Conservation (phyloP, 768 basidiomycete genomes). For the Cystoderma amianthinum region DNA sequence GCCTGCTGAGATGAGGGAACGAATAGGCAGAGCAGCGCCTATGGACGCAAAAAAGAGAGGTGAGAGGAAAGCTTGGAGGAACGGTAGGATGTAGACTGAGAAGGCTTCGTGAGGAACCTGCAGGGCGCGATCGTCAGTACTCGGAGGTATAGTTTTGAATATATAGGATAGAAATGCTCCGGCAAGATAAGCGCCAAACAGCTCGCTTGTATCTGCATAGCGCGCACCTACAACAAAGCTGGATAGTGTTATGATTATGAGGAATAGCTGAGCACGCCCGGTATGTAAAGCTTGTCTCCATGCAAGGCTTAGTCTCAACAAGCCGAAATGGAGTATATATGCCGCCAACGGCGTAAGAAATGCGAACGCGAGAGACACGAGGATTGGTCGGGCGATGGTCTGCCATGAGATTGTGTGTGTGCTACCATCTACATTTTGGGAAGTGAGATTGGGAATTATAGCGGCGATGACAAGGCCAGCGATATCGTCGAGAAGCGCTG, state of each 20-base stretch:
- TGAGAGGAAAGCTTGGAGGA: conserved; percentile 36
- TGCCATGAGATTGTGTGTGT: conserved; percentile 13
- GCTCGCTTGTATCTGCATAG: conserved; percentile 52
- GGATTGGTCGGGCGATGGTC: conserved; percentile 44
- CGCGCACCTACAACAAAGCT: conserved; percentile 39
- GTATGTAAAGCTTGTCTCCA: conserved; percentile 6
- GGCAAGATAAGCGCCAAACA: conserved; percentile 58
- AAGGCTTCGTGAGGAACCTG: conserved; percentile 19
- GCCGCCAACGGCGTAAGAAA: conserved; percentile 28
- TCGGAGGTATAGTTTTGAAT: conserved; percentile 6
- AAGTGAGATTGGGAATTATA: conserved; percentile 38
- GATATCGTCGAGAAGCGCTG: conserved; percentile 62
- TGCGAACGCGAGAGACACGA: conserved; percentile 48
- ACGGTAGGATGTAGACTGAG: conserved; percentile 24
- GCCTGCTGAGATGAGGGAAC: conserved; percentile 33
- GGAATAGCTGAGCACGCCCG: conserved; percentile 19
- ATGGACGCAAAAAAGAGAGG: conserved; percentile 68
- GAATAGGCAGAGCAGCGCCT: conserved; percentile 46
- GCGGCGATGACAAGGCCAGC: conserved; percentile 53
- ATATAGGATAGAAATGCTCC: conserved; percentile 39
- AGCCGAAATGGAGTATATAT: conserved; percentile 5
- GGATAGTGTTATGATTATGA: conserved; percentile 29
- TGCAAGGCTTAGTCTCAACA: conserved; percentile 1
- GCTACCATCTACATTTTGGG: conserved; percentile 5
- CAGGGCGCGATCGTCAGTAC: background rate